phyloP scores from a whole-genome alignment of 495 filamentous ascomycete genomes.

The Xylaria sp. region DNA sequence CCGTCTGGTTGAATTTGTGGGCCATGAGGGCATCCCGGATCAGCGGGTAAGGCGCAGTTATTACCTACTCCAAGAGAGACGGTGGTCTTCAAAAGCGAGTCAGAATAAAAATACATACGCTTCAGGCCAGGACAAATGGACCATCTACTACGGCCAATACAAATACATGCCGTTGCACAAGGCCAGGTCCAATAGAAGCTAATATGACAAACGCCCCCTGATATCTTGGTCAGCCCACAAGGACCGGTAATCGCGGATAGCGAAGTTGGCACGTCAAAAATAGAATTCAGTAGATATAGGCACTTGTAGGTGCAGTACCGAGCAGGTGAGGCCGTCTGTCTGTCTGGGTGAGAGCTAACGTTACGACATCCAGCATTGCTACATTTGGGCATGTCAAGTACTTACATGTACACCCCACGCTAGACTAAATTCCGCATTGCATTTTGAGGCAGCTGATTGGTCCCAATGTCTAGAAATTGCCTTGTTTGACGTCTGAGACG shows the following conservation, averaged over 20 bases:
- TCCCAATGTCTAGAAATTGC: conserved; percentile 31
- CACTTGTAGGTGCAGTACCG: conserved; percentile 5
- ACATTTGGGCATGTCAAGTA: conserved; percentile 1
- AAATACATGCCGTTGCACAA: conserved; percentile 13
- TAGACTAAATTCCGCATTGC: conserved; percentile 2
- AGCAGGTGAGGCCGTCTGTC: not conserved
- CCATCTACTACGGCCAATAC: not conserved
- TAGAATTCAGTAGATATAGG: not conserved
- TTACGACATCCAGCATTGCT: conserved; percentile 10
- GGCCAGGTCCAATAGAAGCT: conserved; percentile 6
- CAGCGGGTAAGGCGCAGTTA: conserved; percentile 24
- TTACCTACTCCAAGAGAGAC: conserved; percentile 12
- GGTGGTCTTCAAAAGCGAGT: conserved; percentile 2
- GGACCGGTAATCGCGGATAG: conserved; percentile 12
- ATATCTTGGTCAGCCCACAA: conserved; percentile 22
- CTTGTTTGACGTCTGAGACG: conserved; percentile 38
- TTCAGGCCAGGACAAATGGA: not conserved
- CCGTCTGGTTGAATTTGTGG: conserved; percentile 27
- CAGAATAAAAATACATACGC: conserved; percentile 16
- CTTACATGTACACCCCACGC: conserved; percentile 13
- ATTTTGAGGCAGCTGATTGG: conserved; percentile 34
- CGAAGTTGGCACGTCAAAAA: not conserved
- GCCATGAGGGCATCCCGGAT: conserved; percentile 23
- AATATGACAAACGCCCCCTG: not conserved
- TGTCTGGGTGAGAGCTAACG: not conserved